Percentiles rank a stretch among this genome's conserved stretches.
phyloP scores from a whole-genome alignment of 164 flowering plant genomes.

The Vitis riparia region DNA sequence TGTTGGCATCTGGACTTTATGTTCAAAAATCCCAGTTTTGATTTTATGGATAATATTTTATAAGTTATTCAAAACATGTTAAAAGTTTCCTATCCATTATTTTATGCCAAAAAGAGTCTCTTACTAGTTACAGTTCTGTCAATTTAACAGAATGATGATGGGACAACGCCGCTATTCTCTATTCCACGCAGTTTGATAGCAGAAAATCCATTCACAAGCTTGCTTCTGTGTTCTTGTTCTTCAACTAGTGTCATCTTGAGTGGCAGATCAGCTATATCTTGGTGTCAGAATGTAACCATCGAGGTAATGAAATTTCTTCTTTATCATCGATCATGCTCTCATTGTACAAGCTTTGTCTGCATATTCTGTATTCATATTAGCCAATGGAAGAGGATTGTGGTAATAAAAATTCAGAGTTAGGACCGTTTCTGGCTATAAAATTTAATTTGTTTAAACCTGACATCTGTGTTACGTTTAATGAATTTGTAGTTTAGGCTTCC shows the following conservation, averaged over 20 bases:
- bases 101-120: not conserved
- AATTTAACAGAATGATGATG: conserved; percentile 67
- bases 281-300: conserved; percentile 75
- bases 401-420: no score
- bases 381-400: no score
- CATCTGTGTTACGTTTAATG: not conserved
- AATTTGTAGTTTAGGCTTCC: not conserved
- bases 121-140: conserved; percentile 8
- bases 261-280: conserved; percentile 39
- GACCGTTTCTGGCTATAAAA: not conserved
- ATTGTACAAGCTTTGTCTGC: not conserved
- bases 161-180: conserved; percentile 70
- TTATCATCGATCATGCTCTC: no score
- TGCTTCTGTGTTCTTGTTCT: conserved; percentile 65
- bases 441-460: not conserved
- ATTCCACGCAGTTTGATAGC: conserved; percentile 77
- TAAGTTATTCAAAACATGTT: no score
- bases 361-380: no score
- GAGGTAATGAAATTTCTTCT: conserved; percentile 54
- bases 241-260: conserved; percentile 31
- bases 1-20: not conserved
- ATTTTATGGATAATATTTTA: no score
- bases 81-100: not conserved
- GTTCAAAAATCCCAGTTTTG: not conserved
- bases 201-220: conserved; percentile 90